Conservation (phyloP, 2,329 filamentous ascomycete species). For the Mycogone perniciosa region DNA sequence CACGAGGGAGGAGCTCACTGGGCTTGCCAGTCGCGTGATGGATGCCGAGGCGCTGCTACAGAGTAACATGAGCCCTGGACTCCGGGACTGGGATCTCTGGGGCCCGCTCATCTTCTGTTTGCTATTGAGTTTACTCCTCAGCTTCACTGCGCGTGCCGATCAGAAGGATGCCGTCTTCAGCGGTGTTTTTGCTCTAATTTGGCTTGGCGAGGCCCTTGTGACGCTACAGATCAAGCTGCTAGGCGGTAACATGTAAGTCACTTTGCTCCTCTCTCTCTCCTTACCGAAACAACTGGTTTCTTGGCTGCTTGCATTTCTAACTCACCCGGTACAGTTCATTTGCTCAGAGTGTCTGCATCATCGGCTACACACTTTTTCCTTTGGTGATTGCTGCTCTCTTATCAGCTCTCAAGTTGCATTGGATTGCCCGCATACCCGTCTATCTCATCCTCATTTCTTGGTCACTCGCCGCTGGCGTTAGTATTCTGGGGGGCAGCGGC, state of each 20-base stretch:
- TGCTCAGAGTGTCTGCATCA: conserved; percentile 95
- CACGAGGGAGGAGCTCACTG: conserved; percentile 56
- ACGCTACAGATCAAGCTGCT: conserved; percentile 97
- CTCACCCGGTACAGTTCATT: conserved; percentile 62
- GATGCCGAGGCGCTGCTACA: conserved; percentile 57
- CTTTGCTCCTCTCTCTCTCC: background rate
- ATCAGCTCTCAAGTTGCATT: conserved; percentile 73
- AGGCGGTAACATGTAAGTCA: conserved; percentile 88
- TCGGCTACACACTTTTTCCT: conserved; percentile 96
- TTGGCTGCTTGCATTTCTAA: conserved; percentile 15
- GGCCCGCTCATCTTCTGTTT: conserved; percentile 93
- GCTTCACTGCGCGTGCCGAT: conserved; percentile 68
- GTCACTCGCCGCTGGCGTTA: conserved; percentile 92
- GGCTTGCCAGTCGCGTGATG: conserved; percentile 55
- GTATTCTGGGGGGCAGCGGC: conserved; percentile 90
- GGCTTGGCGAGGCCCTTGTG: conserved; percentile 93
- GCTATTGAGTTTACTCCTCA: conserved; percentile 78
- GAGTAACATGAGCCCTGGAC: conserved; percentile 76
- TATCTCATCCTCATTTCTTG: conserved; percentile 84
- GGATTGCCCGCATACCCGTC: conserved; percentile 79
- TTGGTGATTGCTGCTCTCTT: conserved; percentile 88
- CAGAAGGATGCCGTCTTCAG: conserved; percentile 90
- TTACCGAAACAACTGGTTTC: background rate
- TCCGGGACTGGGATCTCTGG: conserved; percentile 98
- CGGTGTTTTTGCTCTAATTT: conserved; percentile 92